Evolutionary conservation across 768 basidiomycete genomes (phyloP), one percentile per base, ranked within the genome.

Genomic region (Clavaria fumosa): DNA sequence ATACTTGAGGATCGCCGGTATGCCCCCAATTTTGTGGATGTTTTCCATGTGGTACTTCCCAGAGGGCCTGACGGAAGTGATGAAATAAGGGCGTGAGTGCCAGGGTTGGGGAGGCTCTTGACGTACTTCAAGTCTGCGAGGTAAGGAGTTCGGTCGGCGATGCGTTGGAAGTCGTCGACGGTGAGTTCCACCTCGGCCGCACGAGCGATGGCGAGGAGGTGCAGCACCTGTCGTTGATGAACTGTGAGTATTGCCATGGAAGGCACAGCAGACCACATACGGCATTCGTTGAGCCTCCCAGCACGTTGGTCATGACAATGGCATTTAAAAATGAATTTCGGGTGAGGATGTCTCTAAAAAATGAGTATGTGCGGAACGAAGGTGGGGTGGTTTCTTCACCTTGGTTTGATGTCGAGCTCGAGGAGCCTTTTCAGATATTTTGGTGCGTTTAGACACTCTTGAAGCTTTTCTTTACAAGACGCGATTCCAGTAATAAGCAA

Each of bases 41-140:
- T 91, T 86, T 55, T 88, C 79, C 84, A 90, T 89, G 50, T 78
- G 75, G 55, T 85, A 90, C 59, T 73, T 73, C 18, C 84, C 86
- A 5, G 83, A 84, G 11, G 84, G 83, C 59, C 77, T 78, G 39
- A 23, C 17, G 37, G 33, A 37, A 7, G 21, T 19, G 9, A 28
- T 1, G 31, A 14, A 26, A 28, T 18, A 14, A 26, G 17, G 14
- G 7, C n/a, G 28, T 14, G 27, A 20, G 31, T 23, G 23, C 5
- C 15, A 15, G 22, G 21, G 31, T 18, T 10, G 12, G 9, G 7
- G n/a, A 9, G 7, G 30, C 2, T 15, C 26, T 34, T 40, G 53
- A 60, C 59, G 40, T 52, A 72, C 72, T 74, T 84, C 43, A 90
- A 64, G 50, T 90, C 80, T n/a, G 79, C 81, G 4, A 90, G 69